Percentiles rank a stretch among this genome's conserved stretches.
phyloP scores from a whole-genome alignment of 148 eudicot species.

The Vaccinium vitisidaea region DNA sequence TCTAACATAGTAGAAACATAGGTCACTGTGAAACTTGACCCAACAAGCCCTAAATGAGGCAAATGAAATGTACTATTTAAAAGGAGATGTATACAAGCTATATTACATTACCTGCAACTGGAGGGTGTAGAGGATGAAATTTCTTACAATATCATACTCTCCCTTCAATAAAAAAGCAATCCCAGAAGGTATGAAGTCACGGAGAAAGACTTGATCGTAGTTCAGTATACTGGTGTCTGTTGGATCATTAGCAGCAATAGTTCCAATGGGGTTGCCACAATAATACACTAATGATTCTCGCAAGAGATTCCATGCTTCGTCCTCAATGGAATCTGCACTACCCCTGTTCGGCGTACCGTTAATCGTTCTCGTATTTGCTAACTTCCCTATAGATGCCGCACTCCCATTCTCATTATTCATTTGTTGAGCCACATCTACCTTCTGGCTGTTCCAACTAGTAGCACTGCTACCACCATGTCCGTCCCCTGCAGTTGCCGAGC shows the following conservation, averaged over 20 bases:
- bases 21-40: background rate
- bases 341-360: conserved; percentile 22
- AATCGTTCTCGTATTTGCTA: conserved; percentile 25
- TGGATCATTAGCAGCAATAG: conserved; percentile 91
- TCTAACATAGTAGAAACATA: background rate
- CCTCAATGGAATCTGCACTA: conserved; percentile 52
- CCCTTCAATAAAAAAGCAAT: conserved; percentile 50
- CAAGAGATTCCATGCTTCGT: conserved; percentile 77
- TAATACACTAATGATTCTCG: conserved; percentile 66
- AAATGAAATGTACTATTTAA: background rate
- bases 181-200: conserved; percentile 52
- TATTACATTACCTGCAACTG: conserved; percentile 39
- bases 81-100: background rate
- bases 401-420: conserved; percentile 29
- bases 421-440: conserved; percentile 22
- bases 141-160: conserved; percentile 46
- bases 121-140: conserved; percentile 50
- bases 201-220: conserved; percentile 48
- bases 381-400: conserved; percentile 13
- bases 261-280: conserved; percentile 75
- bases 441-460: conserved; percentile 18
- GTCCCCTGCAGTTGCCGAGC: conserved; percentile 24
- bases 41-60: conserved; percentile 1
- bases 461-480: conserved; percentile 24
- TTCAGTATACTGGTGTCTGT: conserved; percentile 38